A percentile compares a stretch with the other conserved stretches of the same genome.
Evolutionary conservation across 768 basidiomycete genomes (phyloP).

Genomic region (Panaeolus papilionaceus): DNA sequence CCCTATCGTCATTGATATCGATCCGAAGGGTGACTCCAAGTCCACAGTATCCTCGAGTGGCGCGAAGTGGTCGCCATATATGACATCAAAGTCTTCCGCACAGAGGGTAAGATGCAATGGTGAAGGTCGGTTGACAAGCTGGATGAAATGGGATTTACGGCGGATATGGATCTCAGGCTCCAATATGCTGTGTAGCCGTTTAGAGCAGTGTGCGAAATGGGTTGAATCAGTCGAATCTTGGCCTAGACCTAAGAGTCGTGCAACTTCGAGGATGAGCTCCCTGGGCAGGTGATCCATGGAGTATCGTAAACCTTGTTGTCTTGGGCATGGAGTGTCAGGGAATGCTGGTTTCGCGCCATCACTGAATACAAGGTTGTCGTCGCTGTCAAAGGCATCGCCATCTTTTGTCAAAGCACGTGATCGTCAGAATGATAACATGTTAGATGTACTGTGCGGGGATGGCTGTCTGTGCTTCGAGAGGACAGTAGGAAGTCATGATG

Average conservation of each 20-base stretch:
- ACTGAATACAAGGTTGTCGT: neutral
- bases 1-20: neutral
- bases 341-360: neutral
- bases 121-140: neutral
- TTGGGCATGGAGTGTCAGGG: neutral
- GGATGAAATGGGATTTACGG: neutral
- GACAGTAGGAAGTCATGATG: neutral
- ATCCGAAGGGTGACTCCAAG: neutral
- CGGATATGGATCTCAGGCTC: neutral
- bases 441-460: neutral
- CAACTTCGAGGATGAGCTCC: conserved; percentile 6
- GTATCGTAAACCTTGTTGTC: neutral
- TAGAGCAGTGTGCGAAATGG: conserved; percentile 12
- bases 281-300: neutral
- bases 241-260: neutral
- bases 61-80: neutral
- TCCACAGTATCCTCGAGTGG: neutral
- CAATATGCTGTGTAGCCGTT: neutral
- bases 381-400: conserved; percentile 17
- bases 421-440: neutral
- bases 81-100: neutral
- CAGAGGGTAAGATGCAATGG: neutral
- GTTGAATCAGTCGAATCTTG: neutral
- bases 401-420: neutral
- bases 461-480: neutral